Conservation (phyloP, 2,329 filamentous ascomycete species). For the Ceratocystis lukuohia region DNA sequence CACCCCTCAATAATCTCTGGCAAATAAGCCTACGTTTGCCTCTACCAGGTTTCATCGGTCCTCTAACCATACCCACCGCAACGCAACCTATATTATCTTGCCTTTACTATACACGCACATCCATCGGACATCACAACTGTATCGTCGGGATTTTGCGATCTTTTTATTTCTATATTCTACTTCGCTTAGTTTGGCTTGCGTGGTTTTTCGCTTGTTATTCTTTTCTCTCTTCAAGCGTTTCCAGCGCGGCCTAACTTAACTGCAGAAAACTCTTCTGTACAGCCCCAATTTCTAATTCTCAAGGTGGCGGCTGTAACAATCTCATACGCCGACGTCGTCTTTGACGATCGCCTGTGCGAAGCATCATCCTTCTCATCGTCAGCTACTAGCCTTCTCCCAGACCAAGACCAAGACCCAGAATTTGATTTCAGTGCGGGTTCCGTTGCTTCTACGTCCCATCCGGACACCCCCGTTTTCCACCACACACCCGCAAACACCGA, state of each 20-base stretch:
- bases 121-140: neutral
- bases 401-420: neutral
- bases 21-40: neutral
- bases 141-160: neutral
- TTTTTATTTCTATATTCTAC: neutral
- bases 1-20: neutral
- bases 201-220: neutral
- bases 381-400: neutral
- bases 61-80: neutral
- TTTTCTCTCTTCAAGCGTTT: neutral
- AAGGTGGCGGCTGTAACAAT: constrained; percentile 18
- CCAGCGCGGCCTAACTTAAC: constrained; percentile 1
- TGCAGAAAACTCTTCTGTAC: constrained; percentile 14
- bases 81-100: neutral
- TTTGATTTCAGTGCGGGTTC: constrained; percentile 10
- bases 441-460: neutral
- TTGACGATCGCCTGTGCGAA: constrained; percentile 19
- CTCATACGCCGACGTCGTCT: constrained; percentile 17
- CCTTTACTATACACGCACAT: neutral
- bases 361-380: constrained; percentile 6
- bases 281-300: constrained; percentile 7
- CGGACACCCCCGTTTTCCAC: constrained; percentile 3
- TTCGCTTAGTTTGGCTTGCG: neutral
- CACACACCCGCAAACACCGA: neutral
- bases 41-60: neutral